Evolutionary conservation across 73 alveolate genomes (phyloP).

Genomic region (Paramecium caudatum): DNA sequence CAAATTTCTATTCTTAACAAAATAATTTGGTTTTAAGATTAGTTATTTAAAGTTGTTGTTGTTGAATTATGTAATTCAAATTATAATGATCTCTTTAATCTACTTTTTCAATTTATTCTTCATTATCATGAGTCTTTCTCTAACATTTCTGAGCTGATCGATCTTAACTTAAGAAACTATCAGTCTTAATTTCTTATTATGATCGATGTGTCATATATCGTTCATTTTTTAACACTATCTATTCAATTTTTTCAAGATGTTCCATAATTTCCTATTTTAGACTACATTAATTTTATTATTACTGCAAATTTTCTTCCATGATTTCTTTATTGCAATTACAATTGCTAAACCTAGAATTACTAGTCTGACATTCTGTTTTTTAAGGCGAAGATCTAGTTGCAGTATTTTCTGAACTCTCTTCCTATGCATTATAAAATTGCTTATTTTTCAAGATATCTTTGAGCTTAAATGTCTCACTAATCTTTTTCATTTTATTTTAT

Average conservation of each 20-base stretch:
- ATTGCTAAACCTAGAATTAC: conserved; percentile 54
- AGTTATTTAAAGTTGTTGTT: conserved; percentile 25
- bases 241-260: neutral
- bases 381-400: conserved; percentile 33
- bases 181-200: conserved; percentile 36
- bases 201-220: conserved; percentile 43
- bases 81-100: neutral
- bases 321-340: conserved; percentile 53
- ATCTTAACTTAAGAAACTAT: conserved; percentile 9
- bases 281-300: neutral
- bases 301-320: conserved; percentile 44
- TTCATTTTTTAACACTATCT: conserved; percentile 25
- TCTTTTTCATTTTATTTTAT: conserved; percentile 15
- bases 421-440: conserved; percentile 42
- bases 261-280: conserved; percentile 44
- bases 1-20: conserved; percentile 15
- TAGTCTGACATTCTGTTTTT: conserved; percentile 40
- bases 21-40: conserved; percentile 48
- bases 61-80: conserved; percentile 47
- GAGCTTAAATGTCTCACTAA: conserved; percentile 50
- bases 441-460: conserved; percentile 25
- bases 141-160: neutral
- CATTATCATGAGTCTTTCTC: neutral
- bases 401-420: neutral
- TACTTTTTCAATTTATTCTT: neutral